Conservation (phyloP, 768 basidiomycete genomes). For the Boletus edulis region DNA sequence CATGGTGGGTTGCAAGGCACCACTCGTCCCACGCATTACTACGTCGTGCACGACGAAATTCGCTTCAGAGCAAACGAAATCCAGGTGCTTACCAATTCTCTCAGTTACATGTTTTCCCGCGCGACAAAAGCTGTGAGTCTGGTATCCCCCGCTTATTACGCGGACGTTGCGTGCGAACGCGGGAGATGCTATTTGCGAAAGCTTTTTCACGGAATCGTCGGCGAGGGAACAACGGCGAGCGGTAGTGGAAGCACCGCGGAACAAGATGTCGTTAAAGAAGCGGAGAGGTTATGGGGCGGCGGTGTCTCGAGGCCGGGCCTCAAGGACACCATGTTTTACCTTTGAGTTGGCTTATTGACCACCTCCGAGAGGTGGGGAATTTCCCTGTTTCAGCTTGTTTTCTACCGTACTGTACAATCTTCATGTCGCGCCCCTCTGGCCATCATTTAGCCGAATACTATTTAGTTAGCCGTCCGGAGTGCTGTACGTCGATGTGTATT, state of each 20-base stretch:
- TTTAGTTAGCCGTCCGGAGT: too few species aligned
- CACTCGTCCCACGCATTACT: constrained; percentile 54
- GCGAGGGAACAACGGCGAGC: constrained; percentile 26
- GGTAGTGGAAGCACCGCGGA: constrained; percentile 41
- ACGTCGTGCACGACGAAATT: constrained; percentile 54
- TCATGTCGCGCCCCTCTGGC: not conserved
- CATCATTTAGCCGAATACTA: not conserved
- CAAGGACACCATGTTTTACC: constrained; percentile 76
- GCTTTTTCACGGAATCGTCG: constrained; percentile 39
- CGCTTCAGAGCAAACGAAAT: constrained; percentile 47
- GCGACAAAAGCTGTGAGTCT: constrained; percentile 49
- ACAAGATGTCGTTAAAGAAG: constrained; percentile 53
- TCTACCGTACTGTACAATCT: not conserved
- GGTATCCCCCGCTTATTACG: constrained; percentile 40
- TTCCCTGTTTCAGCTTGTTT: not conserved
- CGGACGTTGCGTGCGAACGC: constrained; percentile 51
- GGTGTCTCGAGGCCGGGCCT: constrained; percentile 50
- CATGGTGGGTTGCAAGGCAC: constrained; percentile 49
- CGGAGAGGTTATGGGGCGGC: constrained; percentile 49
- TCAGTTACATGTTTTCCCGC: constrained; percentile 56
- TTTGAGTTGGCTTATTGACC: constrained; percentile 35
- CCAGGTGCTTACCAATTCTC: constrained; percentile 52
- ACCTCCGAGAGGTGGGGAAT: not conserved
- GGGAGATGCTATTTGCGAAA: constrained; percentile 52
- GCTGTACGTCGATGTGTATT: not conserved